A percentile compares a stretch with the other conserved stretches of the same genome.
phyloP scores from a whole-genome alignment of 2,329 filamentous ascomycete genomes.

The Fusarium avenaceum region DNA sequence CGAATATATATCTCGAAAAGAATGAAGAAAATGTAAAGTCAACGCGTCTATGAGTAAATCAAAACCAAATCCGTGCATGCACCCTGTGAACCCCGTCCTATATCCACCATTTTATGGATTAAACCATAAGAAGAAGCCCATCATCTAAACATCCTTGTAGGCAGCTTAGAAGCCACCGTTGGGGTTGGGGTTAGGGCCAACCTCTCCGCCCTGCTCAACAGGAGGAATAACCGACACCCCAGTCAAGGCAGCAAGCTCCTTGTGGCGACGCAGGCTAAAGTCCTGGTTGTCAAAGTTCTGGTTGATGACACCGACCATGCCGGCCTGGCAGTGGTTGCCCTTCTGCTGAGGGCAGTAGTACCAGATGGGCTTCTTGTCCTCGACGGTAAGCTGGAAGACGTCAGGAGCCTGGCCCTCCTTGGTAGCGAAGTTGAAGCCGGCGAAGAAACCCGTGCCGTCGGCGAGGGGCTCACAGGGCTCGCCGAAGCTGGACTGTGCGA shows the following conservation, averaged over 20 bases:
- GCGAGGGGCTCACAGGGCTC: constrained; percentile 59
- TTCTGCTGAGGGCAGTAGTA: constrained; percentile 60
- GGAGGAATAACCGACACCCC: constrained; percentile 51
- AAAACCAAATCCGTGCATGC: neutral
- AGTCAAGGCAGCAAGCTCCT: constrained; percentile 53
- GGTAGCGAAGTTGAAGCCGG: constrained; percentile 60
- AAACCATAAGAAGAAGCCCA: constrained; percentile 1
- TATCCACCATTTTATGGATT: neutral
- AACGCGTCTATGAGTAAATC: neutral
- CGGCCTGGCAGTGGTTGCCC: constrained; percentile 62
- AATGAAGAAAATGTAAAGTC: constrained; percentile 14
- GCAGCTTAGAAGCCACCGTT: constrained; percentile 53
- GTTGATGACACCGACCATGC: constrained; percentile 66
- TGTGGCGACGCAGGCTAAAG: constrained; percentile 56
- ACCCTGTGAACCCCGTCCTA: too few species aligned
- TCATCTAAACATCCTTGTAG: neutral
- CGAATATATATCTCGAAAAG: constrained; percentile 14
- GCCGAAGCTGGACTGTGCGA: constrained; percentile 60
- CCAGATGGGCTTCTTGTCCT: constrained; percentile 58
- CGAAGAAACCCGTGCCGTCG: constrained; percentile 58
- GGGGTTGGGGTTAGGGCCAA: constrained; percentile 60
- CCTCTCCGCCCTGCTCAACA: constrained; percentile 53
- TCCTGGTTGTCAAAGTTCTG: constrained; percentile 58
- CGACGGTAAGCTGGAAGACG: constrained; percentile 62
- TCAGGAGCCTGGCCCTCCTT: constrained; percentile 54